Conservation (phyloP, 805 yeast genomes). For the Komagataella pseudopastoris region DNA sequence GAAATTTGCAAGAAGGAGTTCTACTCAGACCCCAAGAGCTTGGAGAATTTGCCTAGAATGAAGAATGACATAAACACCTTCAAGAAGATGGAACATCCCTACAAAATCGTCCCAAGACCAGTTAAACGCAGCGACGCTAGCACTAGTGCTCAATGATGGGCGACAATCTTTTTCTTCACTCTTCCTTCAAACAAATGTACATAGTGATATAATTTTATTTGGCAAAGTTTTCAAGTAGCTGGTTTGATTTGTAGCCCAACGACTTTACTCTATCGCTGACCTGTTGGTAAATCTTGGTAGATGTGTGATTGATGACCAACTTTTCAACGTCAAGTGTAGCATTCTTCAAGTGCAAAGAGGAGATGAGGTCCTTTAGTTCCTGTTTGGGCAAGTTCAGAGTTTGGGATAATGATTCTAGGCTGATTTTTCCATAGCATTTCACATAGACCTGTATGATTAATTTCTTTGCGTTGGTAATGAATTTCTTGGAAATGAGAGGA, state of each 20-base stretch:
- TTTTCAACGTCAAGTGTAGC: slow-evolving; percentile 37
- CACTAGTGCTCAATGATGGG: neutral
- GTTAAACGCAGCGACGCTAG: neutral
- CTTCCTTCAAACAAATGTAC: neutral
- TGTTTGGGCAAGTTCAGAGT: slow-evolving; percentile 29
- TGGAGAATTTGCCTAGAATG: slow-evolving; percentile 17
- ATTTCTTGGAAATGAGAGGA: slow-evolving; percentile 23
- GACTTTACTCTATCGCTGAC: slow-evolving; percentile 59
- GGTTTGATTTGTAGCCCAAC: slow-evolving; percentile 43
- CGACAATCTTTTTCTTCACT: neutral
- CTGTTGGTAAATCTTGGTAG: slow-evolving; percentile 48
- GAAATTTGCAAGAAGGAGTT: slow-evolving; percentile 35
- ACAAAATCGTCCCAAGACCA: slow-evolving; percentile 18
- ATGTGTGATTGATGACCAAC: slow-evolving; percentile 39
- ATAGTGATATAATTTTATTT: neutral
- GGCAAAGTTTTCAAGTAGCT: slow-evolving; percentile 21
- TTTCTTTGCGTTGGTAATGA: slow-evolving; percentile 22
- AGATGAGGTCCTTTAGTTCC: slow-evolving; percentile 38
- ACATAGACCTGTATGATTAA: slow-evolving; percentile 39
- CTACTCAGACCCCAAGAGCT: slow-evolving; percentile 16
- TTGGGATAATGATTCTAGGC: slow-evolving; percentile 28
- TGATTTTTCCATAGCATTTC: slow-evolving; percentile 37
- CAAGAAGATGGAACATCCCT: slow-evolving; percentile 6
- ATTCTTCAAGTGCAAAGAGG: slow-evolving; percentile 31
- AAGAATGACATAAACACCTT: slow-evolving; percentile 9